These are phyloP conservation scores for Mortierella sp. DNA, from an alignment of 371 early-diverging fungal genomes.

Conservation along the genomic window DNA sequence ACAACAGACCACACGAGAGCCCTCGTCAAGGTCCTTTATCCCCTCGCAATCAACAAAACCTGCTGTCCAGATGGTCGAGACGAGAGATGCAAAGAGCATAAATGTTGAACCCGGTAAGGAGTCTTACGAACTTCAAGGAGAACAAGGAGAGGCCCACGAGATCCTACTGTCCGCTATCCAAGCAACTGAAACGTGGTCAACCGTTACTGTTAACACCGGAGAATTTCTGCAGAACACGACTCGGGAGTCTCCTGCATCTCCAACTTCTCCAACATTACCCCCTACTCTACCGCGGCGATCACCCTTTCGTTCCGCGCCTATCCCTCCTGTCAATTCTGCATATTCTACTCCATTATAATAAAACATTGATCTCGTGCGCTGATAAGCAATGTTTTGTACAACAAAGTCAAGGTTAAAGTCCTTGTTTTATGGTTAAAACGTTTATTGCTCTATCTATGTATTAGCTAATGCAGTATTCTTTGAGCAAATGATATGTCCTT, in stretches of 20 bases:
- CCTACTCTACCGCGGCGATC: conserved; percentile 28
- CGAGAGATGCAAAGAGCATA: background rate
- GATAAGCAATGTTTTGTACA: too few species aligned
- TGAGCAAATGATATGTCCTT: too few species aligned
- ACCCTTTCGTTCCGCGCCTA: conserved; percentile 20
- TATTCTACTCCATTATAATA: background rate
- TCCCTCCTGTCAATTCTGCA: background rate
- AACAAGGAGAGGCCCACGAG: background rate
- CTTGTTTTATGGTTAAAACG: too few species aligned
- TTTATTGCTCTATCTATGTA: too few species aligned
- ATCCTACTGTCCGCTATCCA: background rate
- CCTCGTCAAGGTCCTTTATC: background rate
- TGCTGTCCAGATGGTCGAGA: background rate
- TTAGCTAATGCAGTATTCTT: too few species aligned
- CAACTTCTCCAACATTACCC: background rate
- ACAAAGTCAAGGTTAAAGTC: too few species aligned
- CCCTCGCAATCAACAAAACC: background rate
- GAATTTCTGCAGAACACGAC: background rate
- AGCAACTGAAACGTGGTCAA: background rate
- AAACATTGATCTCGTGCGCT: too few species aligned
- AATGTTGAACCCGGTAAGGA: background rate
- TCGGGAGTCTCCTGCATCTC: background rate
- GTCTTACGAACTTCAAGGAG: background rate
- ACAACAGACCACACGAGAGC: background rate
- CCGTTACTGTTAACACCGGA: background rate